Base-by-base conservation (phyloP, 1,139 yeast genomes). In the Lodderomyces orthopsilosis region DNA sequence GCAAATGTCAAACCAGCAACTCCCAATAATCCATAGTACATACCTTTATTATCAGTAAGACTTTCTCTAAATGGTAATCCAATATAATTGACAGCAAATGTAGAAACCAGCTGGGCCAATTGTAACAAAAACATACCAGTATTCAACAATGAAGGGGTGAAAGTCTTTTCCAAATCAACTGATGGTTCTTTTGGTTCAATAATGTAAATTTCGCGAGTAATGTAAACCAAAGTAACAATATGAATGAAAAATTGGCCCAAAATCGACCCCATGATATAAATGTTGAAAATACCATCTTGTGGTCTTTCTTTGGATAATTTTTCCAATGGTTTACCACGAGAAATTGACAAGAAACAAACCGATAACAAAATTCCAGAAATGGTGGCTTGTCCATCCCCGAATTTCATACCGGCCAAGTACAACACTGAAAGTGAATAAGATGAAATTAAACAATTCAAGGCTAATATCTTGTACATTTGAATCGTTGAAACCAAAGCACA, bases 381-480 rank as follows among this genome's bases (percentile, higher is more conserved):
- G 28, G 98, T 93, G 17, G 96, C 90, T 71, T 93, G 99, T 19
- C 88, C 94, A 68, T 93, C 99, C 59, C 98, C 97, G 65, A 93
- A 89, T 67, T 94, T 93, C 59, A 94, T 95, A 67, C 99, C 99
- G 13, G 98, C 98, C 58, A 93, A 76, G 63, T 88, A 94, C 59
- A 93, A 80, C 32, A 93, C 97, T 40, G 96, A 87, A 56, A 93
- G 76, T 3, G 98, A 90, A 65, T 93, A 93, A 24, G 99, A 98
- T 51, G 96, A 85, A 69, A 93, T 90, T 72, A 93, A 78, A 78
- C 98, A 94, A 66, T 93, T 93, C 70, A 93, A 77, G 0, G 99
- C 98, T 62, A 93, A 75, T 58, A 93, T 93, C 74, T 93, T 93
- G 77, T 94, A 94, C 98, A 93, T 94, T 70, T 93, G 98, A 59